phyloP scores from a whole-genome alignment of 352 stramenopile genomes.

The Pythium myriotylum region DNA sequence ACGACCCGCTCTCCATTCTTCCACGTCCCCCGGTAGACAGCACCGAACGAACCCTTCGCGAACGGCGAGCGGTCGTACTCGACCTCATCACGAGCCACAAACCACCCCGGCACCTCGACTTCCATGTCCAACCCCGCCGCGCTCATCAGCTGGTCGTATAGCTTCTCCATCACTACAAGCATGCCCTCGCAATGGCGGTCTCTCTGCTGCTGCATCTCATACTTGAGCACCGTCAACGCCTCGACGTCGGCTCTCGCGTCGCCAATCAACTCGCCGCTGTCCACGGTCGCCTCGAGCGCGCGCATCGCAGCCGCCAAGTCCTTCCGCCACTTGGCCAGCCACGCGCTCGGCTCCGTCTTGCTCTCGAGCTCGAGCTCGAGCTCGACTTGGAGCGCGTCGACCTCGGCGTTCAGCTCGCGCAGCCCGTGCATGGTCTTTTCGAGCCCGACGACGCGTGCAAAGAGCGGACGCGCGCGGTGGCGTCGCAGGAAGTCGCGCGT shows the following conservation, averaged over 20 bases:
- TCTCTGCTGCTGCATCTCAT: slow-evolving; percentile 2
- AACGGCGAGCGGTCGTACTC: slow-evolving; percentile 8
- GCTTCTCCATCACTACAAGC: background rate
- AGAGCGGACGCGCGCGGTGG: background rate
- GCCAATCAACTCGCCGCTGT: background rate
- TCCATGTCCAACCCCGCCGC: background rate
- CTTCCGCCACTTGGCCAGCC: background rate
- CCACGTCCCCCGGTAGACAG: slow-evolving; percentile 27
- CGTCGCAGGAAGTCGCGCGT: slow-evolving; percentile 1
- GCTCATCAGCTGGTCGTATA: background rate
- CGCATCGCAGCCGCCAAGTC: background rate
- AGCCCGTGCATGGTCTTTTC: background rate
- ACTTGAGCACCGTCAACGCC: slow-evolving; percentile 8
- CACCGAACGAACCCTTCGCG: slow-evolving; percentile 22
- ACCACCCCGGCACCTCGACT: background rate
- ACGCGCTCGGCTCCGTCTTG: background rate
- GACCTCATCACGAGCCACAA: slow-evolving; percentile 5
- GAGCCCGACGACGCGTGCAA: background rate
- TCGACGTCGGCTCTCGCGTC: background rate
- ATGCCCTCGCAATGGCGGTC: background rate
- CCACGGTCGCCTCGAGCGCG: background rate
- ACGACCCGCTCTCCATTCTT: slow-evolving; percentile 23
- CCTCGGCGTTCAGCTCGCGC: background rate
- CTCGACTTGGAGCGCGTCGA: background rate
- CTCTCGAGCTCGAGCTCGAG: background rate